Evolutionary conservation across 1,284 basidiomycete species (phyloP).

Genomic region (Naganishia albida): DNA sequence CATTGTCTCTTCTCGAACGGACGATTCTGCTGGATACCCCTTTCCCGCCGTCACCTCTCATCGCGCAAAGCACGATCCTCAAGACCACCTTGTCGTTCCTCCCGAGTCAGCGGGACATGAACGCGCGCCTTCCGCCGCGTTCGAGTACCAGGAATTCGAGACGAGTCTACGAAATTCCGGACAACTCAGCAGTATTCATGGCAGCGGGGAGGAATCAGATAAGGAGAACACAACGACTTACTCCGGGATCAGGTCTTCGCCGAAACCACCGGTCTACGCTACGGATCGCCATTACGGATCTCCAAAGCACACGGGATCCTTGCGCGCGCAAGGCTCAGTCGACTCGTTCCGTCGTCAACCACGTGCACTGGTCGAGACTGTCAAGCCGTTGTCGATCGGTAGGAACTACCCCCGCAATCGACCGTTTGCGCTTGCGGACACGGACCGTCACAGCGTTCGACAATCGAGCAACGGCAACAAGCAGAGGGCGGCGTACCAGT

Average conservation of each 20-base stretch:
- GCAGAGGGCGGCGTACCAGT: background rate
- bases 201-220: background rate
- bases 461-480: background rate
- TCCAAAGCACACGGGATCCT: background rate
- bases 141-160: constrained; percentile 34
- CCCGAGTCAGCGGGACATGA: background rate
- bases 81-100: background rate
- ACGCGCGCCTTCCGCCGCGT: constrained; percentile 20
- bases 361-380: constrained; percentile 12
- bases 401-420: constrained; percentile 20
- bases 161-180: constrained; percentile 16
- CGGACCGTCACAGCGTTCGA: background rate
- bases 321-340: background rate
- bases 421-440: constrained; percentile 1
- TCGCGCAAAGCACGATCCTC: background rate
- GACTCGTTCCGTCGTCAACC: background rate
- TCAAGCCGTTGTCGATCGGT: constrained; percentile 19
- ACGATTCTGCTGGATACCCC: background rate
- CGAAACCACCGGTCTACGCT: no score
- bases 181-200: background rate
- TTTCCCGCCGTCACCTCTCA: background rate
- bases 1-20: background rate
- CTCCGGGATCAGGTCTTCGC: background rate
- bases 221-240: background rate
- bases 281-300: background rate